phyloP scores from a whole-genome alignment of 2,329 filamentous ascomycete species.

The Domatiomyces globalis region DNA sequence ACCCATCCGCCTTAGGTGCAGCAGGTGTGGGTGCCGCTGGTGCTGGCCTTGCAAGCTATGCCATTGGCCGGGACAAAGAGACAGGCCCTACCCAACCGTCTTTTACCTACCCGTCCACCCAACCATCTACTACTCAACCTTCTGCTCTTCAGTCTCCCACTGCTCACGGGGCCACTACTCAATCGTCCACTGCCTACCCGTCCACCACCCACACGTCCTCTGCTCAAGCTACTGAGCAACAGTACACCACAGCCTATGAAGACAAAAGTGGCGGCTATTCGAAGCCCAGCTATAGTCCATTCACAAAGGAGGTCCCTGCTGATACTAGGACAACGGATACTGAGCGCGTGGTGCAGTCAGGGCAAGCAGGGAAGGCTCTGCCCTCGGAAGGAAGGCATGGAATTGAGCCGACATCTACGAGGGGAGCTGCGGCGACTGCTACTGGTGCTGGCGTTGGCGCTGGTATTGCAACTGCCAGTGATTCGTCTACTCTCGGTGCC shows the following conservation, averaged over 20 bases:
- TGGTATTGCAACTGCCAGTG: too few relatives aligned
- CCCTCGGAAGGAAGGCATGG: background rate
- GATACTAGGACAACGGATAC: background rate
- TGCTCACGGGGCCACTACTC: too few relatives aligned
- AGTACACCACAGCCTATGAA: slow-evolving; percentile 2
- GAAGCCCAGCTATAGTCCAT: slow-evolving; percentile 14
- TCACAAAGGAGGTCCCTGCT: slow-evolving; percentile 7
- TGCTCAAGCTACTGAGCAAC: background rate
- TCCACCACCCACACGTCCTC: background rate
- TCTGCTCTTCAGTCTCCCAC: background rate
- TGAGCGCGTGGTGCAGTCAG: too few relatives aligned
- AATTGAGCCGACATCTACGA: background rate
- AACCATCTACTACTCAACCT: background rate
- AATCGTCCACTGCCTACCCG: background rate
- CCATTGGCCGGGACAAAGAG: background rate
- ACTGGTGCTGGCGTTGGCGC: too few relatives aligned
- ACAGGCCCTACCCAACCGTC: background rate
- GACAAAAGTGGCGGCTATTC: slow-evolving; percentile 6
- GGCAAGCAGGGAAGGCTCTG: background rate
- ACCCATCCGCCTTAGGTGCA: background rate
- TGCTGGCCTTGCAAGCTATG: background rate
- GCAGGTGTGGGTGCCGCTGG: slow-evolving; percentile 3
- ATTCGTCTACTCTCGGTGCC: background rate
- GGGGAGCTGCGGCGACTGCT: background rate
- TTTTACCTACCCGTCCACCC: background rate